Percentiles rank a stretch among this genome's conserved stretches.
phyloP scores from a whole-genome alignment of 805 yeast species.

The Hanseniaspora valbyensis region DNA sequence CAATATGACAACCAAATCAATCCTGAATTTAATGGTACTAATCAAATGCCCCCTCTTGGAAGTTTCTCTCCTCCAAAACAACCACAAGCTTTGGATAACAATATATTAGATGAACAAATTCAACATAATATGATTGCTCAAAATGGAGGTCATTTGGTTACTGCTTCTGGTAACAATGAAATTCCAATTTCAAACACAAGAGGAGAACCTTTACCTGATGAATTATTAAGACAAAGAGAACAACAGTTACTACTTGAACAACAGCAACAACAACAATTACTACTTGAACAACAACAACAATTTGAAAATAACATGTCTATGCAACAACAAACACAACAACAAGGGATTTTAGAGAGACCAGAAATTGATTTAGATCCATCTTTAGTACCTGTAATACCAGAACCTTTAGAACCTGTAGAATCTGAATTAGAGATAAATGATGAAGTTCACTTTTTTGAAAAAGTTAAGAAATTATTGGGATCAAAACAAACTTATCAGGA shows the following conservation, averaged over 20 bases:
- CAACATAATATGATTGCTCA: constrained; percentile 27
- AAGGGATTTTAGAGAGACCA: constrained; percentile 29
- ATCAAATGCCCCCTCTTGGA: constrained; percentile 30
- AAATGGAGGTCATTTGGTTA: constrained; percentile 11
- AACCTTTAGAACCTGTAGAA: constrained; percentile 55
- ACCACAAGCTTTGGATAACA: constrained; percentile 19
- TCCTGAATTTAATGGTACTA: constrained; percentile 6
- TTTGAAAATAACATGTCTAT: constrained; percentile 19
- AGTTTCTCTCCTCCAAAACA: constrained; percentile 31
- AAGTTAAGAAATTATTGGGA: constrained; percentile 76
- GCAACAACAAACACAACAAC: constrained; percentile 24
- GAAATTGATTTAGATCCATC: constrained; percentile 46
- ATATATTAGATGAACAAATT: constrained; percentile 20
- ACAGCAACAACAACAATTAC: constrained; percentile 21
- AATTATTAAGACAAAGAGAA: constrained; percentile 20
- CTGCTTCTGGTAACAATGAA: constrained; percentile 23
- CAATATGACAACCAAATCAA: constrained; percentile 15
- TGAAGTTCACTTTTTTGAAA: constrained; percentile 84
- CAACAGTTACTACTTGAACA: constrained; percentile 18
- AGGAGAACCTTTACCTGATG: constrained; percentile 24
- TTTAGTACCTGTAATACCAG: constrained; percentile 74
- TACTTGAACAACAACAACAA: constrained; percentile 20
- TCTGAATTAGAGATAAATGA: constrained; percentile 56
- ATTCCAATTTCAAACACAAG: constrained; percentile 32
- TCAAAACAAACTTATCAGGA: constrained; percentile 86